Evolutionary conservation across 495 filamentous ascomycete genomes (phyloP).

Genomic region (Geopyxis carbonaria): DNA sequence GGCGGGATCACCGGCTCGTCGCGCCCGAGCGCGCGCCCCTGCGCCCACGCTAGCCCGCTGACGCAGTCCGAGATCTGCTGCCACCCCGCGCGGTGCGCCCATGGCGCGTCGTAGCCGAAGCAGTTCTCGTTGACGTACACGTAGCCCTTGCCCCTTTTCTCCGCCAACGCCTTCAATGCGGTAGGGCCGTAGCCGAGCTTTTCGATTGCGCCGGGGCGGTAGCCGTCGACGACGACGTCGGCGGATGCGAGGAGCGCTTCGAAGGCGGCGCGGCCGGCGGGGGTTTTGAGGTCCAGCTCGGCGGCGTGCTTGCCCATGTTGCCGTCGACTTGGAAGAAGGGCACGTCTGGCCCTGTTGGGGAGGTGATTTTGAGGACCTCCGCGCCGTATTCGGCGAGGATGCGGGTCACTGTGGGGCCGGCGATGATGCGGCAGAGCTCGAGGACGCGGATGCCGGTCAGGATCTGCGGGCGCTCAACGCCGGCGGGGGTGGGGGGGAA

Average conservation of each 20-base stretch:
- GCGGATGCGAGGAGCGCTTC: conserved; percentile 29
- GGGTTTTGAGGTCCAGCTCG: conserved; percentile 39
- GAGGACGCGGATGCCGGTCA: conserved; percentile 42
- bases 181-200: conserved; percentile 44
- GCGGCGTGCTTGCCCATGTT: conserved; percentile 45
- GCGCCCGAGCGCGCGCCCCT: conserved; percentile 55
- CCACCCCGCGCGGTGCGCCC: conserved; percentile 37
- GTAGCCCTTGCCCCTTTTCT: conserved; percentile 40
- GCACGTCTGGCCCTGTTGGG: conserved; percentile 49
- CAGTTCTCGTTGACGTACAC: conserved; percentile 60
- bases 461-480: conserved; percentile 30
- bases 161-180: conserved; percentile 9
- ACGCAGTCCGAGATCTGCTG: conserved; percentile 45
- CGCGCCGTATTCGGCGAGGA: conserved; percentile 50
- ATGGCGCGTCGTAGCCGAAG: conserved; percentile 41
- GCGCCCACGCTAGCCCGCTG: conserved; percentile 54
- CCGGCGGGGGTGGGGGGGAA: conserved; percentile 31
- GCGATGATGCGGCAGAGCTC: conserved; percentile 52
- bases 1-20: conserved; percentile 57
- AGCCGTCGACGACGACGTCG: conserved; percentile 47
- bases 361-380: conserved; percentile 52
- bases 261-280: conserved; percentile 38
- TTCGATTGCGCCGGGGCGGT: conserved; percentile 48
- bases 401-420: conserved; percentile 47
- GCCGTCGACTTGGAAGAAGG: conserved; percentile 65